phyloP scores from a whole-genome alignment of 345 rosid genomes.

The Populus euphratica region DNA sequence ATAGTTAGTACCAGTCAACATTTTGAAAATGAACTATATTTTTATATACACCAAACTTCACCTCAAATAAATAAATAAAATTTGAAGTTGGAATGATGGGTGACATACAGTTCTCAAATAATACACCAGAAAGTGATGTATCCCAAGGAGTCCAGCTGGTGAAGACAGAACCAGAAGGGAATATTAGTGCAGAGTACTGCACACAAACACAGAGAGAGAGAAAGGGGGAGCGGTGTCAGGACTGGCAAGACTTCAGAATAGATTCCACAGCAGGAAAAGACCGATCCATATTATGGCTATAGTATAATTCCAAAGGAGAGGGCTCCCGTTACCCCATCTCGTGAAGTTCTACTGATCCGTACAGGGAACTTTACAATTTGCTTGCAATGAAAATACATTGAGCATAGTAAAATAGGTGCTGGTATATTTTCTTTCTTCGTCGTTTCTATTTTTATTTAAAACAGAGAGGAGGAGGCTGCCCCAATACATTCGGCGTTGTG shows the following conservation, averaged over 20 bases:
- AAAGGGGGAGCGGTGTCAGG: conserved; percentile 20
- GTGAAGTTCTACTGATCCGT: conserved; percentile 1
- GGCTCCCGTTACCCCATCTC: conserved; percentile 8
- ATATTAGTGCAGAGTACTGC: conserved; percentile 32
- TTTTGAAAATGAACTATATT: background rate
- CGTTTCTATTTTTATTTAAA: background rate
- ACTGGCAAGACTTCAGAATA: conserved; percentile 31
- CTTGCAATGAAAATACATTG: too few species aligned
- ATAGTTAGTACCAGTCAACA: background rate
- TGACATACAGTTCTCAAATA: background rate
- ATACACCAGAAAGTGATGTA: conserved; percentile 3
- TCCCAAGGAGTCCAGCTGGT: conserved; percentile 16
- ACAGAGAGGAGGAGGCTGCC: conserved; percentile 11
- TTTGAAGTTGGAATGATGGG: background rate
- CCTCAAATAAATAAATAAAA: background rate
- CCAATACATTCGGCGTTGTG: conserved; percentile 29
- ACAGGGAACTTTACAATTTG: background rate
- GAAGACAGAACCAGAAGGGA: conserved; percentile 29
- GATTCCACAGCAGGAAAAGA: conserved; percentile 40
- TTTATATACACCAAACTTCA: background rate
- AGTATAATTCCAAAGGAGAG: background rate
- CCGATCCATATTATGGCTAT: background rate
- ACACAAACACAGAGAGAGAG: conserved; percentile 4
- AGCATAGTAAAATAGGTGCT: too few species aligned
- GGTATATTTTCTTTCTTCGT: background rate